Base-by-base conservation (phyloP, 805 yeast species). In the Myxozyma lipomycoides region DNA sequence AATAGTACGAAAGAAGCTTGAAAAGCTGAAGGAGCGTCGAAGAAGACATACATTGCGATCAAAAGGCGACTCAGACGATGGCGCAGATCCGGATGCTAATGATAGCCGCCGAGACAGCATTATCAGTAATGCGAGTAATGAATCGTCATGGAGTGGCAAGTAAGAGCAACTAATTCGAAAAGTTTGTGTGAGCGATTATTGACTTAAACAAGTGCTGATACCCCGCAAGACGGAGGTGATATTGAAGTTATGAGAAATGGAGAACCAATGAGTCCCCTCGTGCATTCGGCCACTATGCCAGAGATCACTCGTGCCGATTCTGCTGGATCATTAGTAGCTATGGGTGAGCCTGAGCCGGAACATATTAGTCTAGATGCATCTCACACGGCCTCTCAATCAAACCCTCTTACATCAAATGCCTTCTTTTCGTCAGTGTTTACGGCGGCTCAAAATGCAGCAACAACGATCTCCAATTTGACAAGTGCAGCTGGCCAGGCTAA, bases 361-460 rank as follows among this genome's bases (percentile, higher is more conserved):
- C 35, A 18, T 17, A 23, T 17, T n/a, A 18, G 22, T 36, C 9
- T 6, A 2, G 21, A 41, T n/a, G 26, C n/a, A 23, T 9, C 44
- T 9, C 28, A 19, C 21, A n/a, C 19, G 3, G 26, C 25, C 43
- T 19, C 22, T 17, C 25, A 23, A 9, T 10, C 34, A 22, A 43
- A 43, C 25, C n/a, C 37, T 24, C 38, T 30, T 19, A 41, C 49
- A n/a, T 21, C 50, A 7, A 40, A 18, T n/a, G 36, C 51, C 6
- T 51, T 55, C 32, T 40, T 55, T 21, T 46, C 58, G 1, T 46
- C 49, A 9, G 53, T 64, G 32, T 32, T 64, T 28, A 54, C 64
- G 3, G 67, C 56, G 1, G 67, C 67, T 22, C 67, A 64, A 48
- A 62, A 59, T 26, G 67, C 67, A 9, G 66, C 67, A 19, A 48